Base-by-base conservation (phyloP, 2,329 filamentous ascomycete species). In the Aspergillus sp. region DNA sequence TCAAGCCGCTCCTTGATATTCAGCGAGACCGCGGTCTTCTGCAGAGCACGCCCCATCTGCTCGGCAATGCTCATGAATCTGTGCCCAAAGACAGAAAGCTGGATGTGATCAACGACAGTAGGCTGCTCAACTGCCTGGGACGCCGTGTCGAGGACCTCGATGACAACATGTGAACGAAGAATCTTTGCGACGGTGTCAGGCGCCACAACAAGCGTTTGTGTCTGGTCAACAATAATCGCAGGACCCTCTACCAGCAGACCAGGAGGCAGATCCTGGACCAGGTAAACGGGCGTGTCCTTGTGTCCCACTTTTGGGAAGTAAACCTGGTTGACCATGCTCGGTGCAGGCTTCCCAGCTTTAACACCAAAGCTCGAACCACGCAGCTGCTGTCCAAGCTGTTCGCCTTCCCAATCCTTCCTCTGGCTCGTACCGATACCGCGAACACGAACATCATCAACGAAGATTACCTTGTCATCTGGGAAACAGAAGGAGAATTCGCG, bases 401-500 rank as follows among this genome's bases (percentile, higher is more conserved):
- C 85, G 5, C 80, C 84, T 84, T 72, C 92, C 87, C 59, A 85
- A 79, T 75, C 91, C 89, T 64, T 85, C 75, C 63, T 82, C 79
- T 25, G 83, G 78, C 11, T 85, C 77, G 48, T 87, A 79, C 91
- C 93, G 62, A 96, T 96, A 7, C 92, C 92, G 53, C 94, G 86
- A 4, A 94, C 91, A 50, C 93, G 88, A 4, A 97, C 91, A 72
- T 97, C 93, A 64, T 97, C 93, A 2, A 97, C 85, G 31, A 97
- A 91, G 51, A 97, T 90, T 60, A 95, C 90, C 55, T 92, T 85
- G 57, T 96, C 91, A 17, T 50, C 54, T 1, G 54, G 54, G 8
- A 87, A 87, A 0, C 91, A 95, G 72, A 97, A 97, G 0, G 92
- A 92, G 72, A 97, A 97, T 71, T 97, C 93, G 70, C 94, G 91